Conservation (phyloP, 106 monocot genomes). For the Gastrodia elata region DNA sequence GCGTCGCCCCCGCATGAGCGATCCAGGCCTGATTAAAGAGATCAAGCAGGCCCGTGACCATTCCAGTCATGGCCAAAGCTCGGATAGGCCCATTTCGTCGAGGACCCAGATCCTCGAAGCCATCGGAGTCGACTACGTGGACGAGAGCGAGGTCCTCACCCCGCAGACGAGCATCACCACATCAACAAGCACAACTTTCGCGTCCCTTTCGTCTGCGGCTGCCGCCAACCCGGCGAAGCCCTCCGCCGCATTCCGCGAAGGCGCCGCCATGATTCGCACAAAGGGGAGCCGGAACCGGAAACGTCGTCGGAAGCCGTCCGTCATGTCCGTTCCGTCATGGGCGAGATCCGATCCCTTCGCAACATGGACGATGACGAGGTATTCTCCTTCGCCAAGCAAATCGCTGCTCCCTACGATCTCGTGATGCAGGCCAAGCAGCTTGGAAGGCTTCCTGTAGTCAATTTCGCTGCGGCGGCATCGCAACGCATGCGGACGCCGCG, state of each 20-base stretch:
- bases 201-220: constrained; percentile 29
- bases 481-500: constrained; percentile 38
- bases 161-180: constrained; percentile 20
- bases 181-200: constrained; percentile 37
- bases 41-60: constrained; percentile 29
- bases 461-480: constrained; percentile 37
- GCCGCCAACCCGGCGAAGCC: constrained; percentile 27
- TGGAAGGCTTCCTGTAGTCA: constrained; percentile 35
- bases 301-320: constrained; percentile 18
- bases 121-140: constrained; percentile 25
- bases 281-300: constrained; percentile 23
- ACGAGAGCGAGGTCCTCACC: constrained; percentile 31
- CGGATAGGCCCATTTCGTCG: constrained; percentile 40
- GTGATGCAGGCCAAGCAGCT: constrained; percentile 43
- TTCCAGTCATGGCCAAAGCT: constrained; percentile 37
- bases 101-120: constrained; percentile 32
- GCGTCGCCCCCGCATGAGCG: constrained; percentile 57
- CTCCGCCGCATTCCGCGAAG: constrained; percentile 21
- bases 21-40: constrained; percentile 18
- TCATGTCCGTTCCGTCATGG: constrained; percentile 21
- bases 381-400: constrained; percentile 32
- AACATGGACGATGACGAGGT: constrained; percentile 38
- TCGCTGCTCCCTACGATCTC: constrained; percentile 39
- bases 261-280: constrained; percentile 13
- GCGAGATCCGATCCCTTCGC: constrained; percentile 14